These are phyloP conservation scores for Suhomyces panamericanus DNA, from an alignment of 1,139 yeast species.

Conservation along the genomic window DNA sequence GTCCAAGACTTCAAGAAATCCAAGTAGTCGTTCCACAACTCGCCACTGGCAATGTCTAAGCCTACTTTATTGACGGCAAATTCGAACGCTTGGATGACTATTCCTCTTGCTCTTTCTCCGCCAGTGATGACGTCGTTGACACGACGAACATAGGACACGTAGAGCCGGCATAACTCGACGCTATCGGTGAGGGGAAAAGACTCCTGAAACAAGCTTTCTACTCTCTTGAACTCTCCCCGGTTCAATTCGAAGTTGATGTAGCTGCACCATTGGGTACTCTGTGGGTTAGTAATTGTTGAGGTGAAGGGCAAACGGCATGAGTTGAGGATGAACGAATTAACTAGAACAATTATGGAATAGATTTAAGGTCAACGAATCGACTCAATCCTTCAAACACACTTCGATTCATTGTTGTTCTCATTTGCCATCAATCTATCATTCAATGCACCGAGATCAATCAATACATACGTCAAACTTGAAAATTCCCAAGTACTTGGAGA, in stretches of 20 bases:
- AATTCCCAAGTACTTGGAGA: slow-evolving; percentile 58
- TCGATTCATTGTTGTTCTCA: too few relatives aligned
- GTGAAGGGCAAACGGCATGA: background rate
- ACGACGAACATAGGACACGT: slow-evolving; percentile 76
- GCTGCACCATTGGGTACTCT: slow-evolving; percentile 68
- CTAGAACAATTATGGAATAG: too few relatives aligned
- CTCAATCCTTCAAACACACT: too few relatives aligned
- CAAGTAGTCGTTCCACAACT: slow-evolving; percentile 80
- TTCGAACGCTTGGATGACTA: slow-evolving; percentile 80
- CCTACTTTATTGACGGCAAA: slow-evolving; percentile 80
- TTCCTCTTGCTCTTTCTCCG: slow-evolving; percentile 78
- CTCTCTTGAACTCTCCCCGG: slow-evolving; percentile 67
- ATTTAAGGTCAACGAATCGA: too few relatives aligned
- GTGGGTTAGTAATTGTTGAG: slow-evolving; percentile 14
- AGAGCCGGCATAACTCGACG: slow-evolving; percentile 69
- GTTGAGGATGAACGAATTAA: too few relatives aligned
- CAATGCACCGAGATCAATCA: too few relatives aligned
- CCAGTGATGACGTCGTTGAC: slow-evolving; percentile 79
- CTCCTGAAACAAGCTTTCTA: slow-evolving; percentile 62
- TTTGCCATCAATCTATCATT: too few relatives aligned
- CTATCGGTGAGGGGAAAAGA: slow-evolving; percentile 60
- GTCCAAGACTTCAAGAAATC: slow-evolving; percentile 79
- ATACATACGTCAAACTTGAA: slow-evolving; percentile 57
- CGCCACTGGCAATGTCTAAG: slow-evolving; percentile 69
- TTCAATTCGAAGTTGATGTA: slow-evolving; percentile 70